Percentiles rank a stretch among this genome's conserved stretches.
These are phyloP conservation scores for Haematococcus sp. DNA, from an alignment of 139 green algal species.

Conservation along the genomic window DNA sequence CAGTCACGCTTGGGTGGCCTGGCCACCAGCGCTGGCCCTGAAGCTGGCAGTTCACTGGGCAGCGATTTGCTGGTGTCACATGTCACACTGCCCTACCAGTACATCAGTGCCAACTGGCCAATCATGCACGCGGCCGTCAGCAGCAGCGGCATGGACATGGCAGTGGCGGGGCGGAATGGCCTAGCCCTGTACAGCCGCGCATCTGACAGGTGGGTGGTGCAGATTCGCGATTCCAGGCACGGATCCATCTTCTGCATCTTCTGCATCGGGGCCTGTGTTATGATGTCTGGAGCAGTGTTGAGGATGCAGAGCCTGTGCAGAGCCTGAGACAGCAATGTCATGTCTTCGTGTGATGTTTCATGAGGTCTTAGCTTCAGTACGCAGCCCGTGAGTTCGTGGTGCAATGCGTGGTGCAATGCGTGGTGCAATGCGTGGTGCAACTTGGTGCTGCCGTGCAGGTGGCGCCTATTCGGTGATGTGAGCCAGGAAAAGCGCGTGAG, in stretches of 20 bases:
- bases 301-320: too few relatives aligned
- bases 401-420: too few relatives aligned
- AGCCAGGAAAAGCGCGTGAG: slow-evolving; percentile 69
- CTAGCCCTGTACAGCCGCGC: slow-evolving; percentile 75
- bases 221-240: not conserved
- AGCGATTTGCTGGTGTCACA: slow-evolving; percentile 54
- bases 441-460: slow-evolving; percentile 28
- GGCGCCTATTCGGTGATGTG: slow-evolving; percentile 87
- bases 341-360: too few relatives aligned
- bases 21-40: slow-evolving; percentile 17
- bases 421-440: too few relatives aligned
- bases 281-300: too few relatives aligned
- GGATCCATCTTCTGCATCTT: too few relatives aligned
- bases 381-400: too few relatives aligned
- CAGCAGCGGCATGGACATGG: slow-evolving; percentile 69
- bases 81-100: slow-evolving; percentile 62
- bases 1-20: not conserved
- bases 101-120: slow-evolving; percentile 67
- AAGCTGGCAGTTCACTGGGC: not conserved
- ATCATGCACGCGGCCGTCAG: slow-evolving; percentile 55
- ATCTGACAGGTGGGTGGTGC: slow-evolving; percentile 23
- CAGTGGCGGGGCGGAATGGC: slow-evolving; percentile 74
- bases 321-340: too few relatives aligned
- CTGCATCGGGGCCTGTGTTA: too few relatives aligned
- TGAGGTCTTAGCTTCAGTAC: too few relatives aligned